Percentiles rank a stretch among this genome's conserved stretches.
phyloP scores from a whole-genome alignment of 1,284 basidiomycete species.

The Anthracocystis walkeri region DNA sequence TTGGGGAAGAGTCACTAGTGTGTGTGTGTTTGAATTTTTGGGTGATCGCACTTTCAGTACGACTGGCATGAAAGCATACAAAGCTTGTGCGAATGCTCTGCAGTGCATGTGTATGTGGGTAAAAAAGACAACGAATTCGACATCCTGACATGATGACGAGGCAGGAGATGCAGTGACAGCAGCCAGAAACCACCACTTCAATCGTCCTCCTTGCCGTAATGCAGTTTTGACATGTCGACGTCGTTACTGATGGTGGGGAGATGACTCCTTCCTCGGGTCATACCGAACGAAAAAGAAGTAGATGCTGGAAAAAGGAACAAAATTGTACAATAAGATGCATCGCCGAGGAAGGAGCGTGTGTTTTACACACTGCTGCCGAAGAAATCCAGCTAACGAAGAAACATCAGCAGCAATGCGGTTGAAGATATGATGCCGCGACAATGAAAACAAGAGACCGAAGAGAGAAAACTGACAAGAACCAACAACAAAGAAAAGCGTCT shows the following conservation, averaged over 20 bases:
- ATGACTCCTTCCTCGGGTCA: conserved; percentile 17
- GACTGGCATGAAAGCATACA: conserved; percentile 20
- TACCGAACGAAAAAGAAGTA: conserved; percentile 7
- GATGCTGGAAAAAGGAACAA: conserved; percentile 24
- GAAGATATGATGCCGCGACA: conserved; percentile 19
- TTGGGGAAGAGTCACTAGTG: conserved; percentile 17
- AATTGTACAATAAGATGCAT: conserved; percentile 20
- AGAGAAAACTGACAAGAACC: conserved; percentile 1
- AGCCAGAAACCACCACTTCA: conserved; percentile 23
- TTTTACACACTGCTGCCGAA: conserved; percentile 11
- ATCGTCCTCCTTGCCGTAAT: conserved; percentile 3
- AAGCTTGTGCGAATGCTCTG: conserved; percentile 8
- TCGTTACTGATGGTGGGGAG: not conserved
- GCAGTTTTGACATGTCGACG: conserved; percentile 1
- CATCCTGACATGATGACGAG: not conserved
- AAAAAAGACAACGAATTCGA: not conserved
- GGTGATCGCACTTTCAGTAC: conserved; percentile 17
- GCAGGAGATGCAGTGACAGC: conserved; percentile 6
- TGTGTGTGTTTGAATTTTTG: conserved; percentile 22
- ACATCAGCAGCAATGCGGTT: conserved; percentile 6
- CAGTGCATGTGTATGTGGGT: conserved; percentile 10
- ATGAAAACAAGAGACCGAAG: conserved; percentile 14
- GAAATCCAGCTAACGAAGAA: not conserved
- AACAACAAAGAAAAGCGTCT: not conserved
- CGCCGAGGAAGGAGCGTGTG: conserved; percentile 5